Conservation (phyloP, 768 basidiomycete species). For the Boletus barrowsii region DNA sequence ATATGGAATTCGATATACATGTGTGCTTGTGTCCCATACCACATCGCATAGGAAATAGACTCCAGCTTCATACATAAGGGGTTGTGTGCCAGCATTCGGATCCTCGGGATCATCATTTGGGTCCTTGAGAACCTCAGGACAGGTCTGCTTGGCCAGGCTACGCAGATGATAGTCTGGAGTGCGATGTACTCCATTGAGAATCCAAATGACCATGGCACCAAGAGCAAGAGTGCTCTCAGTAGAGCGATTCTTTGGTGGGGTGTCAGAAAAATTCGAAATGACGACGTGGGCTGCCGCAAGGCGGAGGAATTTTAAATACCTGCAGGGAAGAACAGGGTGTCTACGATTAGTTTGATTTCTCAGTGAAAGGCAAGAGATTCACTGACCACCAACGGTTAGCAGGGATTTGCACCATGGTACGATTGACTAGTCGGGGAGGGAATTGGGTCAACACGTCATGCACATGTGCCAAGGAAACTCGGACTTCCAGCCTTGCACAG, state of each 20-base stretch:
- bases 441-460: background rate
- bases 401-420: background rate
- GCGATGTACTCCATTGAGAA: background rate
- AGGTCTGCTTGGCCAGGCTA: background rate
- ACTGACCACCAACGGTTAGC: constrained; percentile 1
- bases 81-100: background rate
- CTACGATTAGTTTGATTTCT: too few relatives aligned
- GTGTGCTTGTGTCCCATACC: background rate
- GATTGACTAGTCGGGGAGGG: background rate
- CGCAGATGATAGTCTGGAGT: background rate
- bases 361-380: too few relatives aligned
- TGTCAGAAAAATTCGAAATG: background rate
- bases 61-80: constrained; percentile 8
- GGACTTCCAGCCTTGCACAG: constrained; percentile 3
- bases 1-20: background rate
- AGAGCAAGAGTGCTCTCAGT: background rate
- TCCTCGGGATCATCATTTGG: background rate
- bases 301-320: constrained; percentile 5
- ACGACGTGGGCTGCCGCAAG: background rate
- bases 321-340: background rate
- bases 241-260: background rate
- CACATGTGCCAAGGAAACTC: background rate
- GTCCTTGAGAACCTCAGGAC: background rate
- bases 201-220: constrained; percentile 3
- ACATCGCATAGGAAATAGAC: constrained; percentile 3